phyloP scores from a whole-genome alignment of 805 yeast species.

The Cyberlindnera subsufficiens region DNA sequence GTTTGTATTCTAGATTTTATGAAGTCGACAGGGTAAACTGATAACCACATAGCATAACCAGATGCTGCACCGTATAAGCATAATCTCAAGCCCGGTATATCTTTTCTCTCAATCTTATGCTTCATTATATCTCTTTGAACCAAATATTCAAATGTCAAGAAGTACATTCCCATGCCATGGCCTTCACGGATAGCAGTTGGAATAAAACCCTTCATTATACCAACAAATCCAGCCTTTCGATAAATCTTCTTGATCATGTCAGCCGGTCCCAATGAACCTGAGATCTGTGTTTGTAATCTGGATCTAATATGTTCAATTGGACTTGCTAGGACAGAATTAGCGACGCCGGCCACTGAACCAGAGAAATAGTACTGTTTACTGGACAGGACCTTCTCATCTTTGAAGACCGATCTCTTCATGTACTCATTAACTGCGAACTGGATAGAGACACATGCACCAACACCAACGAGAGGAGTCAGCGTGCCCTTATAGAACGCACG shows the following conservation, averaged over 20 bases:
- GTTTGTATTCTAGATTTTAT: constrained; percentile 86
- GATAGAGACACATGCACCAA: constrained; percentile 96
- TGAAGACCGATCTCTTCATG: constrained; percentile 74
- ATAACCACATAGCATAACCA: constrained; percentile 84
- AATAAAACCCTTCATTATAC: constrained; percentile 71
- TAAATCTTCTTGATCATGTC: constrained; percentile 61
- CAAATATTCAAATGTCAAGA: constrained; percentile 85
- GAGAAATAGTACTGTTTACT: constrained; percentile 68
- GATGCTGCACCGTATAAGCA: constrained; percentile 87
- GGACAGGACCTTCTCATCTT: constrained; percentile 35
- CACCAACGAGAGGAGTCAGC: constrained; percentile 85
- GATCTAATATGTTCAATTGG: constrained; percentile 96
- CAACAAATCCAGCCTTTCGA: constrained; percentile 43
- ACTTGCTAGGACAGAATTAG: constrained; percentile 82
- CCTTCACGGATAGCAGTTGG: constrained; percentile 85
- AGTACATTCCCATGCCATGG: constrained; percentile 84
- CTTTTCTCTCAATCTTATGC: constrained; percentile 47
- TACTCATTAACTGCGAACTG: constrained; percentile 94
- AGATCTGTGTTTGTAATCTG: constrained; percentile 82
- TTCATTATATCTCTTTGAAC: constrained; percentile 57
- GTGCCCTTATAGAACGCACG: constrained; percentile 91
- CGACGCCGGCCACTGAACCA: constrained; percentile 90
- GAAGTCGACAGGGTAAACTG: constrained; percentile 85
- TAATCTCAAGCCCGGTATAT: constrained; percentile 81
- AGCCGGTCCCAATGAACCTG: constrained; percentile 63